Evolutionary conservation across 345 rosid genomes (phyloP).

Genomic region (Hevea brasiliensis): DNA sequence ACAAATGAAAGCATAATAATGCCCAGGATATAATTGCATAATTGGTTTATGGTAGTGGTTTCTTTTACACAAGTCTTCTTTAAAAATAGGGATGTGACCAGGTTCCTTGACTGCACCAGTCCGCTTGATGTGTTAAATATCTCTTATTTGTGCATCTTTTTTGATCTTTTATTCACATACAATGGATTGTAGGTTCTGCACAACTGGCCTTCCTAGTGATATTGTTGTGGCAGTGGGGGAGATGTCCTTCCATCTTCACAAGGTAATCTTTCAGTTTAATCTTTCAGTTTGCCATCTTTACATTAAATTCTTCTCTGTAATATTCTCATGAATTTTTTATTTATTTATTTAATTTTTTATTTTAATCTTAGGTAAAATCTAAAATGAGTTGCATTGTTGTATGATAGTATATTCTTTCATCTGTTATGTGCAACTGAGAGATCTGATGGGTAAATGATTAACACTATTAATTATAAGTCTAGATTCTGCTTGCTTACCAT

Average conservation of each 20-base stretch:
- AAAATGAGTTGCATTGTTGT: neutral
- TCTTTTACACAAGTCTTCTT: neutral
- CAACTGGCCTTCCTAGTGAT: conserved; percentile 95
- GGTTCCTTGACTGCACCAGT: neutral
- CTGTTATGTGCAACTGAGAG: neutral
- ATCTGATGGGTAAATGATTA: neutral
- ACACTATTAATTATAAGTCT: neutral
- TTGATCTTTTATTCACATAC: conserved; percentile 1
- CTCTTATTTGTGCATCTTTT: neutral
- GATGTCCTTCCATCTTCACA: conserved; percentile 97
- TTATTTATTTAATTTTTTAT: neutral
- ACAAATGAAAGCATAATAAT: neutral
- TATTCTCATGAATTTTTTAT: neutral
- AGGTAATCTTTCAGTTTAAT: conserved; percentile 53
- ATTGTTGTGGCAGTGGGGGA: conserved; percentile 84
- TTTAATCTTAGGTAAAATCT: too few relatives aligned
- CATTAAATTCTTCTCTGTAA: neutral
- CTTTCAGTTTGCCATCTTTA: neutral
- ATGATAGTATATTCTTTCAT: neutral
- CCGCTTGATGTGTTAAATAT: neutral
- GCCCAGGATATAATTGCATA: neutral
- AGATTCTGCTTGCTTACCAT: neutral
- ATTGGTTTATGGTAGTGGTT: too few relatives aligned
- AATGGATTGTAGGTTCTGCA: conserved; percentile 73
- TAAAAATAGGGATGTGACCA: neutral